Base-by-base conservation (phyloP, 2,329 filamentous ascomycete genomes). In the Dactylellina parvicollis region DNA sequence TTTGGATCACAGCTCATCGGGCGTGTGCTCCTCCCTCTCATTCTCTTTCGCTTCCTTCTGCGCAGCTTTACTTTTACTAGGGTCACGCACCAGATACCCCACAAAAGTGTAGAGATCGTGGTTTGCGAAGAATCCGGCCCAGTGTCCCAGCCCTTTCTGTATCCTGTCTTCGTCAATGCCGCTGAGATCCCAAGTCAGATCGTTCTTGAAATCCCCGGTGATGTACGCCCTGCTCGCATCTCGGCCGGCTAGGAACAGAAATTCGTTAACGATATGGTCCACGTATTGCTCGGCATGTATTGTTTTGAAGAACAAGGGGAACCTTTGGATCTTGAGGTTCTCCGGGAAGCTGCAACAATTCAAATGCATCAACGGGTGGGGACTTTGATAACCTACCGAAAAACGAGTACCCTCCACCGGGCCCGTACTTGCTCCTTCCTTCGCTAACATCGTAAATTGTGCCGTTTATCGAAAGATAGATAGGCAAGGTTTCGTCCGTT, bases 211-310 rank as follows among this genome's bases (percentile, higher is more conserved):
- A 81, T 95, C 99, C 16, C 92, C 92, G 1, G 95, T 98, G 8
- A 99, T 88, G 81, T 92, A 99, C 18, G 89, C 92, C 52, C 95
- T 89, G 12, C 90, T 88, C 32, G 94, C 93, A 81, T 99, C 95
- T 75, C 86, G 85, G 73, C 94, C 95, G 0, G 92, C 87, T 72
- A 49, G 14, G n/a, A 49, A 26, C 2, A 34, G 26, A 32, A 54
- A 16, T 54, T 20, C 28, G 49, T 30, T 36, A 34, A 28, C 24
- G 38, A 36, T 9, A 18, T n/a, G 9, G 28, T 26, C 38, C 5
- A 14, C 2, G 47, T 26, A 30, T 30, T 14, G 3, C 47, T 20
- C 9, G 18, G 8, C n/a, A n/a, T n/a, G n/a, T n/a, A n/a, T n/a
- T n/a, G n/a, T n/a, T n/a, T n/a, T n/a, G n/a, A n/a, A n/a, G n/a